Percentiles rank a stretch among this genome's conserved stretches.
Evolutionary conservation across 116 monocot genomes (phyloP).

Genomic region (Cymodocea nodosa): DNA sequence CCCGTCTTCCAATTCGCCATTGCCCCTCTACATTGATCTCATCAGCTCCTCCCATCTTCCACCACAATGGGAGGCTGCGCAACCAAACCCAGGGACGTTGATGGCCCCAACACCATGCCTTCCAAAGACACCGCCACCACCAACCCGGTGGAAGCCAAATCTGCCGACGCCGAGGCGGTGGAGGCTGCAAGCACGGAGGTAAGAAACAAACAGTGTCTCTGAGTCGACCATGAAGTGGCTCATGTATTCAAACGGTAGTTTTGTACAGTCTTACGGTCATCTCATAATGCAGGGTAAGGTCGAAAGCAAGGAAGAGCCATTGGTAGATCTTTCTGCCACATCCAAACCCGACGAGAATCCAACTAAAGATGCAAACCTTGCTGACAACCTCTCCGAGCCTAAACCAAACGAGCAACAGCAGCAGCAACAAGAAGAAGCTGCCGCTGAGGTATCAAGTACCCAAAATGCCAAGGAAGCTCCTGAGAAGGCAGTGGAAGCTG

Average conservation of each 20-base stretch:
- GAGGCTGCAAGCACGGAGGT: not conserved
- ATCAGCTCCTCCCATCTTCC: not conserved
- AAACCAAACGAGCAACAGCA: not conserved
- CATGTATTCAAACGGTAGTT: too few species aligned
- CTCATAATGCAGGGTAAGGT: not conserved
- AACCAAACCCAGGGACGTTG: conserved; percentile 6
- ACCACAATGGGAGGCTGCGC: conserved; percentile 9
- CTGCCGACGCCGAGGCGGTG: not conserved
- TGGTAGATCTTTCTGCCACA: not conserved
- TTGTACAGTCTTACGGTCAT: not conserved
- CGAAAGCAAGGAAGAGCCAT: conserved; percentile 2
- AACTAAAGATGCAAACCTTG: not conserved
- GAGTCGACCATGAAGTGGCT: too few species aligned
- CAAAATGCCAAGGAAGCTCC: not conserved
- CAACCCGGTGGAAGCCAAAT: too few species aligned
- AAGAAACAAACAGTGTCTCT: not conserved
- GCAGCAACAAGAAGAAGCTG: too few species aligned
- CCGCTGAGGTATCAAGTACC: not conserved
- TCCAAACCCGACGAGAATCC: not conserved
- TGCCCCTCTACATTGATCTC: not conserved
- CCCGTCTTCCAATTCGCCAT: not conserved
- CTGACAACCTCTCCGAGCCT: not conserved
- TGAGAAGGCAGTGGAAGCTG: not conserved
- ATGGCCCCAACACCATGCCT: not conserved
- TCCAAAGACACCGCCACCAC: not conserved